Evolutionary conservation across 2,329 filamentous ascomycete species (phyloP), one percentile per base, ranked within the genome.

Genomic region (Calonectria ilicicola): DNA sequence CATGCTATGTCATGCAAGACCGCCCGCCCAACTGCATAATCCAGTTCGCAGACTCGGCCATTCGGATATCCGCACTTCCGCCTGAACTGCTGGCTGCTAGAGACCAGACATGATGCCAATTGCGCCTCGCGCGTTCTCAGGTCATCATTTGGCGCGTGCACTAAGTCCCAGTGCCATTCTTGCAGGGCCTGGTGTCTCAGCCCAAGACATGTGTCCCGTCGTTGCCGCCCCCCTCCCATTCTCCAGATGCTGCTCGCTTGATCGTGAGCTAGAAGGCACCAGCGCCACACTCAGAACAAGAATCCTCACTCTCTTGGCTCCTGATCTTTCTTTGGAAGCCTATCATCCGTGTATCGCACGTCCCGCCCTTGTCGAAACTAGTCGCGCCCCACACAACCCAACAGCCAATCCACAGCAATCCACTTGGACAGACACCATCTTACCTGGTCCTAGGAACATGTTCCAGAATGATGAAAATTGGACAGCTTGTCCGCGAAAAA

Each of bases 161-260:
- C 47, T 27, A 38, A 23, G 35, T 60, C 49, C 65, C 49, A 15
- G 51, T 44, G 56, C 53, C 51, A 65, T 38, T 58, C 67, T 27
- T 63, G 60, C 58, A 65, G 47, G 47, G 65, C 46, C 64, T 65
- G 38, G 72, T 65, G 72, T 75, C 70, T 75, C 74, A 74, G 74
- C 62, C 67, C 71, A 73, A 75, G 74, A 75, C 72, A 73, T 67
- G 67, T 60, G 35, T 72, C 56, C 63, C 27, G 51, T 49, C 60
- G 21, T 49, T 62, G 21, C 64, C 46, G 51, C 56, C 53, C 65
- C 51, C 53, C 35, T 40, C 32, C 49, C 53, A 26, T 60, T 23
- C 53, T 62, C 42, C 23, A 51, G 65, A 49, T 49, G 23, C 26
- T 27, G 12, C 19, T 58, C n/a, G 14, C 42, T 58, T 14, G 27